Evolutionary conservation across 2,329 filamentous ascomycete species (phyloP), one percentile per base, ranked within the genome.

Genomic region (Westerdykella aurantiaca): DNA sequence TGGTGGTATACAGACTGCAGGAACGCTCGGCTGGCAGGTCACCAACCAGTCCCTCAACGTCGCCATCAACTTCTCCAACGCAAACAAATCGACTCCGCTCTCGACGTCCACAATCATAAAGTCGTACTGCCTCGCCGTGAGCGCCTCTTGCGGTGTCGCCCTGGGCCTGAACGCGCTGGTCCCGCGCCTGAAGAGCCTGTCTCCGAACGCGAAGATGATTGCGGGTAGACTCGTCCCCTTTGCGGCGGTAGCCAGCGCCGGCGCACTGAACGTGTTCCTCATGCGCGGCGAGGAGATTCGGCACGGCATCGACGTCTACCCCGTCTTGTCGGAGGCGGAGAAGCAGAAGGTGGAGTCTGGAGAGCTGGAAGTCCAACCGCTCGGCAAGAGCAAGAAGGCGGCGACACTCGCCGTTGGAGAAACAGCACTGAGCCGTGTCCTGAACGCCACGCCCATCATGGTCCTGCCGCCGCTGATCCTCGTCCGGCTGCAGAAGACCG

Each of bases 1-100:
- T 29, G 34, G 49, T 66, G 50, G 62, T 6, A n/a, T 43, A n/a
- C 43, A 86, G 77, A 95, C 85, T 37, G 78, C 79, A 34, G 93
- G 91, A 41, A 96, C 88, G 5, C 76, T 97, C 31, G 83, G 85
- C 53, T 98, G 93, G 93, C 93, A 98, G 72, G 81, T 96, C 46
- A 81, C 86, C 55, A 98, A 98, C 71, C 93, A 98, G 73, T 96
- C 90, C 11, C 83, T 98, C 58, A 98, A 98, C 67, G 93, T 98
- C 22, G 91, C 88, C 55, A 91, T 98, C 77, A 98, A 98, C 78
- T 89, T 82, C 66, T 87, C 91, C 63, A 98, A 98, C 68, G 88
- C 91, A 51, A 98, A 98, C 79, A 98, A 98, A 70, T 95, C 89
- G 33, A 90, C 88, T 3, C 88, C 91, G 1, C 79, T 97, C 50